These are phyloP conservation scores for Pholiota conissans DNA, from an alignment of 768 basidiomycete genomes.

Conservation along the genomic window DNA sequence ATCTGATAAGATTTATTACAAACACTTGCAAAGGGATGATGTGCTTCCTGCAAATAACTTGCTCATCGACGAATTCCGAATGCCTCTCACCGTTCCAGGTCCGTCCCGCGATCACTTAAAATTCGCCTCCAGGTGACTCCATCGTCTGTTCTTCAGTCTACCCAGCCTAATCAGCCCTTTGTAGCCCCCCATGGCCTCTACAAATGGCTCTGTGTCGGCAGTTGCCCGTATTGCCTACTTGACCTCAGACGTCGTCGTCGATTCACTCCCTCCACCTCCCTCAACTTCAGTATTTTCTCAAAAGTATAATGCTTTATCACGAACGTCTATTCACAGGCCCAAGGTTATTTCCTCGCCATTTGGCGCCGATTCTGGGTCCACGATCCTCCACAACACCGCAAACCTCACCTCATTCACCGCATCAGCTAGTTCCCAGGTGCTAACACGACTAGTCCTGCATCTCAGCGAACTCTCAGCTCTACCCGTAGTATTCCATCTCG, in stretches of 20 bases:
- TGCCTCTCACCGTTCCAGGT: conserved; percentile 12
- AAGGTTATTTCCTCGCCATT: conserved; percentile 51
- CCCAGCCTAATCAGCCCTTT: conserved; percentile 1
- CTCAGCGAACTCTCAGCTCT: conserved; percentile 65
- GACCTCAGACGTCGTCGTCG: conserved; percentile 65
- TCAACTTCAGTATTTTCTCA: conserved; percentile 41
- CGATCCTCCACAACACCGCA: conserved; percentile 49
- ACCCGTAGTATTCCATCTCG: conserved; percentile 74
- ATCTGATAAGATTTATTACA: conserved; percentile 10
- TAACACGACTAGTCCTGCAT: conserved; percentile 64
- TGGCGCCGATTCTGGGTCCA: conserved; percentile 65
- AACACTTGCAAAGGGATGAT: conserved; percentile 41
- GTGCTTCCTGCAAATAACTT: conserved; percentile 37
- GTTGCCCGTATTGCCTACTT: conserved; percentile 68
- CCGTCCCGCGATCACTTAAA: conserved; percentile 5
- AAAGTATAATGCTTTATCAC: conserved; percentile 36
- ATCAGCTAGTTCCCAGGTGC: conserved; percentile 45
- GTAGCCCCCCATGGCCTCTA: conserved; percentile 22
- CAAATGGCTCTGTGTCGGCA: conserved; percentile 35
- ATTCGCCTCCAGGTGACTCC: conserved; percentile 13
- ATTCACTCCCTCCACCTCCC: conserved; percentile 48
- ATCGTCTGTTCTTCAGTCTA: conserved; percentile 6
- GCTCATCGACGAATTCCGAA: conserved; percentile 26
- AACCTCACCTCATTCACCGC: conserved; percentile 64
- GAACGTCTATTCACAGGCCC: conserved; percentile 36